These are phyloP conservation scores for Sporothrix phasma DNA, from an alignment of 2,329 filamentous ascomycete species.

Conservation along the genomic window DNA sequence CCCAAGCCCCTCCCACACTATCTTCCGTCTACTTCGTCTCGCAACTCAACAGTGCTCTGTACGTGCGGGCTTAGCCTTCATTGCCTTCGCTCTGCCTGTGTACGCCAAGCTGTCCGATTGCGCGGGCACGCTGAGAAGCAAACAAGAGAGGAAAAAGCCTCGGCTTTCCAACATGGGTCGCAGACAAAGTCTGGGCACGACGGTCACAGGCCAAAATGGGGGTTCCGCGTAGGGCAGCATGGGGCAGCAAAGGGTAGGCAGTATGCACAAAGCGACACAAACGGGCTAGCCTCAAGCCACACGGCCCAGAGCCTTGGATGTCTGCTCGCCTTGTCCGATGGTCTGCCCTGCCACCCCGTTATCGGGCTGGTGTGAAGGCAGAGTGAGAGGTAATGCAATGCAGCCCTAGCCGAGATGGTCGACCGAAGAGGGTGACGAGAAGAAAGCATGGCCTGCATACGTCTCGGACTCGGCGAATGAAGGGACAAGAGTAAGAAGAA, in stretches of 20 bases:
- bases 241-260: not conserved
- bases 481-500: not conserved
- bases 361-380: not conserved
- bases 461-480: not conserved
- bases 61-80: no score
- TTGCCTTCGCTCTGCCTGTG: no score
- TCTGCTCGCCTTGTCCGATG: not conserved
- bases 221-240: not conserved
- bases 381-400: not conserved
- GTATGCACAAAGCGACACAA: not conserved
- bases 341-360: not conserved
- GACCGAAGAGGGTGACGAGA: not conserved
- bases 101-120: no score
- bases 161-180: not conserved
- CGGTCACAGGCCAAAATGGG: not conserved
- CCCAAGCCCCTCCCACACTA: no score
- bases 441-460: not conserved
- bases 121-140: no score
- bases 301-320: not conserved
- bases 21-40: no score
- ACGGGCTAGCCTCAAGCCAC: not conserved
- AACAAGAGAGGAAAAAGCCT: no score
- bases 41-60: no score
- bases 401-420: not conserved
- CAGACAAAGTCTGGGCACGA: not conserved